Evolutionary conservation across 805 yeast species (phyloP).

Genomic region (Candida insectorum): DNA sequence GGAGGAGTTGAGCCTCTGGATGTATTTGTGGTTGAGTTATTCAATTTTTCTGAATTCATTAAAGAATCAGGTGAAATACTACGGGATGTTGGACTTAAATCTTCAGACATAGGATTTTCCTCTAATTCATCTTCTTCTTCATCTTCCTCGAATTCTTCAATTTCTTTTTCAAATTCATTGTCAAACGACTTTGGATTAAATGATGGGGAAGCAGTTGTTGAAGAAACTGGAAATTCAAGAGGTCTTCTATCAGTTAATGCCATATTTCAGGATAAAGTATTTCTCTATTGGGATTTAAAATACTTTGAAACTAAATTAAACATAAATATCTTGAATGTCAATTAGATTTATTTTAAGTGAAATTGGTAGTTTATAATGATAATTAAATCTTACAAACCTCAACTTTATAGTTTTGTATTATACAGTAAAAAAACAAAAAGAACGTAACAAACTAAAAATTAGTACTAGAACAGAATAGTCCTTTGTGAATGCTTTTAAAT

Average conservation of each 20-base stretch:
- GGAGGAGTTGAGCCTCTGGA: conserved; percentile 34
- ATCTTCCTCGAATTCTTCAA: conserved; percentile 10
- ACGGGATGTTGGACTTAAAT: conserved; percentile 34
- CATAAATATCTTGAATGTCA: conserved; percentile 1
- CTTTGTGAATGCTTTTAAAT: too few relatives aligned
- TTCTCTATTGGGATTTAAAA: too few relatives aligned
- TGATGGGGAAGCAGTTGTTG: conserved; percentile 42
- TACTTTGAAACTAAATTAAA: conserved; percentile 1
- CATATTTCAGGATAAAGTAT: conserved; percentile 30
- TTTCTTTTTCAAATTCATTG: neutral
- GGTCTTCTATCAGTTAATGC: conserved; percentile 70
- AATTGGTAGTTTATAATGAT: conserved; percentile 12
- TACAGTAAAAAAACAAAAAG: too few relatives aligned
- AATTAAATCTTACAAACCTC: conserved; percentile 16
- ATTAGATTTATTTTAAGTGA: conserved; percentile 1
- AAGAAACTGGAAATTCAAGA: conserved; percentile 48
- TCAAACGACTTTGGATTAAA: conserved; percentile 26
- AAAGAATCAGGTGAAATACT: conserved; percentile 44
- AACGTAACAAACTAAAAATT: conserved; percentile 6
- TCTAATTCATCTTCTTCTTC: conserved; percentile 18
- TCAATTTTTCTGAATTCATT: conserved; percentile 24
- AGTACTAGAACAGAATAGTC: too few relatives aligned
- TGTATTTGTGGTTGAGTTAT: conserved; percentile 19
- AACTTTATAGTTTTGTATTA: too few relatives aligned
- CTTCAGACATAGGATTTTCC: conserved; percentile 19